Conservation (phyloP, 129 eudicot genomes). For the Pulicaria dysenterica region DNA sequence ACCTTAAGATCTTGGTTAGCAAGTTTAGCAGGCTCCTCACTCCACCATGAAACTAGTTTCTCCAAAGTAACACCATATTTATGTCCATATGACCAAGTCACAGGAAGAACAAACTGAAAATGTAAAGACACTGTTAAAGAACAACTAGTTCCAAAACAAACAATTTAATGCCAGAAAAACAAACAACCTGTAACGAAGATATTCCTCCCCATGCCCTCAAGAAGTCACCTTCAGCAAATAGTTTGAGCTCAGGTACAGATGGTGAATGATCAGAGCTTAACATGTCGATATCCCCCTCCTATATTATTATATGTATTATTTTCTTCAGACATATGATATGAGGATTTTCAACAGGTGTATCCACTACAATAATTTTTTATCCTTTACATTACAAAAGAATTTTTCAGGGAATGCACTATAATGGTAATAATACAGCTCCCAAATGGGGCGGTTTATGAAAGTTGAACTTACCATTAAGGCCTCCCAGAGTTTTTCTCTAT, state of each 20-base stretch:
- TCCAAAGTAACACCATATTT: slow-evolving; percentile 78
- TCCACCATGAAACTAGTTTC: slow-evolving; percentile 92
- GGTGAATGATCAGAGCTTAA: slow-evolving; percentile 99
- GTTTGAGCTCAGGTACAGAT: slow-evolving; percentile 85
- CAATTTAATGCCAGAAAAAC: background rate
- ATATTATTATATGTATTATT: slow-evolving; percentile 1
- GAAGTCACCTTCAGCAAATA: slow-evolving; percentile 78
- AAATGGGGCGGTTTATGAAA: background rate
- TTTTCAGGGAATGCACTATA: background rate
- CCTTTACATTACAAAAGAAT: background rate
- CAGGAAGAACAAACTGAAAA: slow-evolving; percentile 92
- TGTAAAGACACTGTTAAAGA: background rate
- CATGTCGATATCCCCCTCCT: slow-evolving; percentile 95
- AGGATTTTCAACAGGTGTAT: background rate
- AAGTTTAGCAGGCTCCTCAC: slow-evolving; percentile 97
- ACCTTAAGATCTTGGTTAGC: slow-evolving; percentile 74
- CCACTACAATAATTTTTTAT: too few species aligned
- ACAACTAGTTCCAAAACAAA: background rate
- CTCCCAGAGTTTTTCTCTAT: slow-evolving; percentile 81
- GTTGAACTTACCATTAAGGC: slow-evolving; percentile 67
- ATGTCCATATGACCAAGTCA: slow-evolving; percentile 86
- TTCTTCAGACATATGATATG: background rate
- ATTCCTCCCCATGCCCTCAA: slow-evolving; percentile 99
- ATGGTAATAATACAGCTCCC: background rate
- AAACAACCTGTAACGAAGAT: slow-evolving; percentile 87